Evolutionary conservation across 2,329 filamentous ascomycete genomes (phyloP).

Genomic region (Xylariomycetidae sp.): DNA sequence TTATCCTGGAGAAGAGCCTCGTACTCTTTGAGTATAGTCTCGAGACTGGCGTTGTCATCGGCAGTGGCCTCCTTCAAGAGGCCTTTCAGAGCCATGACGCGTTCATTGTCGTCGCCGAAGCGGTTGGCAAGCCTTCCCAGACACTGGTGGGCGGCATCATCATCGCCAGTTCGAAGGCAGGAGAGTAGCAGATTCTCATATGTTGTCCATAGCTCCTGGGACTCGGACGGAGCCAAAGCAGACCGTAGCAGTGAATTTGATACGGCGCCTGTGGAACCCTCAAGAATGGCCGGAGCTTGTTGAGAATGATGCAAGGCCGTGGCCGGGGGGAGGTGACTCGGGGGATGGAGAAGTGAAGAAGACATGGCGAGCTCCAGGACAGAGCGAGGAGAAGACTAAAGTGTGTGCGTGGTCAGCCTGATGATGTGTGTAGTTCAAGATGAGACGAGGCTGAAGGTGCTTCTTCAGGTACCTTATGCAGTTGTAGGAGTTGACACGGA

Average conservation of each 20-base stretch:
- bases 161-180: constrained; percentile 78
- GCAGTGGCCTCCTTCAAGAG: constrained; percentile 81
- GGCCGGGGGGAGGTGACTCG: constrained; percentile 48
- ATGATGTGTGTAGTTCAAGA: too few relatives aligned
- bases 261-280: constrained; percentile 46
- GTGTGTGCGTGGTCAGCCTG: too few relatives aligned
- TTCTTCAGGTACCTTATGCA: too few relatives aligned
- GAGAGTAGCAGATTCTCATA: constrained; percentile 85
- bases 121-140: constrained; percentile 70
- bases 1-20: constrained; percentile 67
- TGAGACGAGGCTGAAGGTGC: too few relatives aligned
- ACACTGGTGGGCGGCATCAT: constrained; percentile 67
- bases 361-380: too few relatives aligned
- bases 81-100: constrained; percentile 76
- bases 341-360: constrained; percentile 47
- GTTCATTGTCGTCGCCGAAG: constrained; percentile 80
- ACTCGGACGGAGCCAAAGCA: constrained; percentile 56
- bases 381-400: too few relatives aligned
- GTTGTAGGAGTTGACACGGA: too few relatives aligned
- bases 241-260: constrained; percentile 48
- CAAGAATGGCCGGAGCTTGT: constrained; percentile 51
- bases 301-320: constrained; percentile 55
- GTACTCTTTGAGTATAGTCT: constrained; percentile 69
- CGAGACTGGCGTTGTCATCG: constrained; percentile 56
- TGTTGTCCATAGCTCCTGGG: constrained; percentile 72